A percentile compares a stretch with the other conserved stretches of the same genome.
phyloP scores from a whole-genome alignment of 176 grass and related monocot genomes.

The Rhynchospora tenuis region DNA sequence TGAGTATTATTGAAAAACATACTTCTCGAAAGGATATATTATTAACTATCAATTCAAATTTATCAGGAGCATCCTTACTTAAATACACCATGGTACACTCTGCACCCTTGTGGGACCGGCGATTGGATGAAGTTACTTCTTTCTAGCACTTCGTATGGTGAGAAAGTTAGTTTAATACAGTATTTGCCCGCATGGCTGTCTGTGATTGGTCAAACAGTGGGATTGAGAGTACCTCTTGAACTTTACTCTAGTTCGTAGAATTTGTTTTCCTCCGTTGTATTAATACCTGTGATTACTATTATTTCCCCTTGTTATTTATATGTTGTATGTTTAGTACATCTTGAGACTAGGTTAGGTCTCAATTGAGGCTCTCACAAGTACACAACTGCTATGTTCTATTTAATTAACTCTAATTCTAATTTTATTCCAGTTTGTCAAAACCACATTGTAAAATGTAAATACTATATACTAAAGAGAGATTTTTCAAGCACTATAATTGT shows the following conservation, averaged over 20 bases:
- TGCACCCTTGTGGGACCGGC: conserved; percentile 87
- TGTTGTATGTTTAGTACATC: background rate
- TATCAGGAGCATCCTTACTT: conserved; percentile 91
- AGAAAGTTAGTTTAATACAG: conserved; percentile 17
- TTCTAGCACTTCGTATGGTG: conserved; percentile 1
- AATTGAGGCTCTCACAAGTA: background rate
- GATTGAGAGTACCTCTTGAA: conserved; percentile 63
- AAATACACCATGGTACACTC: conserved; percentile 67
- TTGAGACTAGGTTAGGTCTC: background rate
- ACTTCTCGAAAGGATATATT: background rate
- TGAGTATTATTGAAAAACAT: background rate
- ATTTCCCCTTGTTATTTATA: background rate
- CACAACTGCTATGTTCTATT: background rate
- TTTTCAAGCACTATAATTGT: background rate
- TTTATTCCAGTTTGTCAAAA: background rate
- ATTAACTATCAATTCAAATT: background rate
- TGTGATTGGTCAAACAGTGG: conserved; percentile 64
- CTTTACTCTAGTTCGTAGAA: conserved; percentile 36
- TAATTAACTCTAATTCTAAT: background rate
- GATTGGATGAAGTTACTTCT: conserved; percentile 86
- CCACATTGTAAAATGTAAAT: background rate
- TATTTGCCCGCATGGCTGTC: conserved; percentile 87
- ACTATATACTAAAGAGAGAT: background rate
- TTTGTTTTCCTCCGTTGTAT: conserved; percentile 5
- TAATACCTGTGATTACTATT: background rate